Evolutionary conservation across 2,329 filamentous ascomycete species (phyloP).

Genomic region (Phyllosticta citrichinensis): DNA sequence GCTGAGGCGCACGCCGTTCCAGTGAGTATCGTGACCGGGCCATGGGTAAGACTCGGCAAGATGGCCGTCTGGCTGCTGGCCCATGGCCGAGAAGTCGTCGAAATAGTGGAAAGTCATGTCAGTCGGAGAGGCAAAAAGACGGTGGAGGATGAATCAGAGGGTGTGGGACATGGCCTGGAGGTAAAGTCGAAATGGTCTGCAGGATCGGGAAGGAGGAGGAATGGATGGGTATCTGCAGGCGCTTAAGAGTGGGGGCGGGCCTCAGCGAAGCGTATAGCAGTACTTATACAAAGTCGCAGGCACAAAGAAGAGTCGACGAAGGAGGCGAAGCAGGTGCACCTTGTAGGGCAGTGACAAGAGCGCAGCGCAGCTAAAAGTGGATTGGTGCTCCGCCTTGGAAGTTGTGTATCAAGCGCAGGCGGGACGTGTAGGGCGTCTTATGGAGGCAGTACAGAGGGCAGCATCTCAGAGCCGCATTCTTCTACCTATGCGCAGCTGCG

Average conservation of each 20-base stretch:
- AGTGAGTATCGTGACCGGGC: slow-evolving; percentile 11
- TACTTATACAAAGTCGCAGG: neutral
- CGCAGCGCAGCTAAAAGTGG: slow-evolving; percentile 3
- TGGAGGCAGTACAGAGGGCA: slow-evolving; percentile 1
- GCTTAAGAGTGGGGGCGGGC: neutral
- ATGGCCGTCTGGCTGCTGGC: slow-evolving; percentile 11
- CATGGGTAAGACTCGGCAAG: slow-evolving; percentile 8
- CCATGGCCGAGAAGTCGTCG: slow-evolving; percentile 18
- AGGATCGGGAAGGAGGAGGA: neutral
- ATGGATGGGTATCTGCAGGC: neutral
- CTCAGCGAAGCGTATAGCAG: neutral
- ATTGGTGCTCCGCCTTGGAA: slow-evolving; percentile 8
- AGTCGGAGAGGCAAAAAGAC: neutral
- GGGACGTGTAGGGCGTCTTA: slow-evolving; percentile 7
- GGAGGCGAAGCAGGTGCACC: slow-evolving; percentile 7
- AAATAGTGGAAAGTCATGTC: slow-evolving; percentile 3
- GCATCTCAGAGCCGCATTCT: slow-evolving; percentile 9
- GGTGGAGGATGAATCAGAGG: neutral
- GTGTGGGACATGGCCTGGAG: neutral
- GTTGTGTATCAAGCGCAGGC: slow-evolving; percentile 6
- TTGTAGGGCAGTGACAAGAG: slow-evolving; percentile 2
- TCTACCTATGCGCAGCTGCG: neutral
- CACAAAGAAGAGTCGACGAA: neutral
- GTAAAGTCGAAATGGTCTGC: neutral
- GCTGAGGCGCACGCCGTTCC: slow-evolving; percentile 8